A percentile compares a stretch with the other conserved stretches of the same genome.
phyloP scores from a whole-genome alignment of 306 rosid genomes.

The Vachellia pachyceras region DNA sequence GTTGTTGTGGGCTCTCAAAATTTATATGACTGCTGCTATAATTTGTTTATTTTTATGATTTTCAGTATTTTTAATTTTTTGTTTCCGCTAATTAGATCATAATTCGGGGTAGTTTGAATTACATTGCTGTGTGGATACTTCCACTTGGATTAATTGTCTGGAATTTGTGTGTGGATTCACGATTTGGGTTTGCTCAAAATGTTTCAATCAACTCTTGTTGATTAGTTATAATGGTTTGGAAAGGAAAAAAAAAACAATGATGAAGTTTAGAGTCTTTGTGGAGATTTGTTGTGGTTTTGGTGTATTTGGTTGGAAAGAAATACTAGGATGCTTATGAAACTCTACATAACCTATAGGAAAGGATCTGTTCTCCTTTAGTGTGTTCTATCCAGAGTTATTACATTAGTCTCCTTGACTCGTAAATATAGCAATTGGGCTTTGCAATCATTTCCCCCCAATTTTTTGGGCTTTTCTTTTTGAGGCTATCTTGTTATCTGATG shows the following conservation, averaged over 20 bases:
- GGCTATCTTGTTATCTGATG: not conserved
- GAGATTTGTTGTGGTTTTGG: not conserved
- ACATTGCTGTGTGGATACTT: not conserved
- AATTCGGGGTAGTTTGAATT: not conserved
- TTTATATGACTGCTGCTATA: not conserved
- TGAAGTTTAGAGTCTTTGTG: not conserved
- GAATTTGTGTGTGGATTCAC: not conserved
- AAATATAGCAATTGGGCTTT: not conserved
- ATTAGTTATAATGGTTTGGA: not conserved
- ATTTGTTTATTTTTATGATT: not conserved
- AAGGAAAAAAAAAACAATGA: not conserved
- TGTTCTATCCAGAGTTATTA: not conserved
- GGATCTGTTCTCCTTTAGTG: not conserved
- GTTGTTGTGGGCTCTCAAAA: slow-evolving; percentile 17
- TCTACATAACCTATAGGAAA: not conserved
- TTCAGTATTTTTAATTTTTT: not conserved
- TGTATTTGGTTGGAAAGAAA: not conserved
- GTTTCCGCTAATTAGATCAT: not conserved
- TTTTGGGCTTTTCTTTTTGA: not conserved
- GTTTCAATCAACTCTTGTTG: not conserved
- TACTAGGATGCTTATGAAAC: not conserved
- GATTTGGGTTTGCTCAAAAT: not conserved
- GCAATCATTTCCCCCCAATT: not conserved
- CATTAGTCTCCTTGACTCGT: not conserved
- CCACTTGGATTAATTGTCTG: not conserved